A percentile compares a stretch with the other conserved stretches of the same genome.
Evolutionary conservation across 129 eudicot species (phyloP).

Genomic region (Pulicaria dysenterica): DNA sequence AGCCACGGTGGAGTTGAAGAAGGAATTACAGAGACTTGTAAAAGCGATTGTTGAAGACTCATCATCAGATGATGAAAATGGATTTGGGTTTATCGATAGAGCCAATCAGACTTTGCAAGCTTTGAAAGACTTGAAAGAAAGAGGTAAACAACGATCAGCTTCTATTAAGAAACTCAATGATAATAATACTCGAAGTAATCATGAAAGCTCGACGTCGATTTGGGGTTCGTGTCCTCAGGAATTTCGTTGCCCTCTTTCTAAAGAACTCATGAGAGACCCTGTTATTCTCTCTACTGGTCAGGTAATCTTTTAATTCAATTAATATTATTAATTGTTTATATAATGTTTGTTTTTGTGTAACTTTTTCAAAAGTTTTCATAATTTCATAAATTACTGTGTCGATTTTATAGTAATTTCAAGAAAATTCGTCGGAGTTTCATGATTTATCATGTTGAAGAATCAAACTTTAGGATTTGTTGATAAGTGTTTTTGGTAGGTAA

Average conservation of each 20-base stretch:
- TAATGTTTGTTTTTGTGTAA: neutral
- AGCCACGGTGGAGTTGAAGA: conserved; percentile 65
- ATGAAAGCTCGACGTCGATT: conserved; percentile 33
- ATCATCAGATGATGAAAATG: conserved; percentile 44
- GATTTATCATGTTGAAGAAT: neutral
- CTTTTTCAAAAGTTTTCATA: neutral
- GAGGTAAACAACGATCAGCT: conserved; percentile 34
- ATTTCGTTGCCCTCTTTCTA: conserved; percentile 86
- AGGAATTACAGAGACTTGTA: conserved; percentile 61
- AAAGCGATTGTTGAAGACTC: conserved; percentile 48
- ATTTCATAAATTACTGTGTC: neutral
- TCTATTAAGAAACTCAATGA: conserved; percentile 35
- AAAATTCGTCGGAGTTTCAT: neutral
- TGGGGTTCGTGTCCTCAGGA: conserved; percentile 53
- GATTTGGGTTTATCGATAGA: conserved; percentile 52
- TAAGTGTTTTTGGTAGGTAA: neutral
- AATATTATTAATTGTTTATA: neutral
- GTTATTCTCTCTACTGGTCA: conserved; percentile 87
- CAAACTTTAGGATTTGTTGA: neutral
- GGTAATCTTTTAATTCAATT: conserved; percentile 40
- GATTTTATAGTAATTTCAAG: neutral
- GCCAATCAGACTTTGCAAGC: conserved; percentile 55
- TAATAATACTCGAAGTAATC: neutral
- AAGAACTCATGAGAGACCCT: conserved; percentile 90
- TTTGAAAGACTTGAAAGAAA: conserved; percentile 60